phyloP scores from a whole-genome alignment of 2,329 filamentous ascomycete genomes.

The Fusarium algeriense region DNA sequence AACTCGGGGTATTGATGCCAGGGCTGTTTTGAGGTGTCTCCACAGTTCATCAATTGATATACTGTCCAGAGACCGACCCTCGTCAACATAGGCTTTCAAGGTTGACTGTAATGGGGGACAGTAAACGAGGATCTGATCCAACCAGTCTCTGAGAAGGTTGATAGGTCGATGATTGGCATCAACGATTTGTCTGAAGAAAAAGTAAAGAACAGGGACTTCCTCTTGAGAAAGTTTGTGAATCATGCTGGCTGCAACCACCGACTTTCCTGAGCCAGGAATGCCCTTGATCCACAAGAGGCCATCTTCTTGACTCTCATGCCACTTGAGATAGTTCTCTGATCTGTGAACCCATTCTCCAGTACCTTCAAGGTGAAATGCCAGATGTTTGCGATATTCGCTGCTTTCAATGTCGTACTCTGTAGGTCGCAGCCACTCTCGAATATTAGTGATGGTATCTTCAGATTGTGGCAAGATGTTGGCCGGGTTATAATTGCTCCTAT shows the following conservation, averaged over 20 bases:
- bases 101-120: constrained; percentile 48
- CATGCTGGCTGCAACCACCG: constrained; percentile 50
- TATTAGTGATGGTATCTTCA: constrained; percentile 40
- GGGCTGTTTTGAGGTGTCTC: constrained; percentile 46
- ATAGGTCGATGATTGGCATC: constrained; percentile 52
- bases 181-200: constrained; percentile 57
- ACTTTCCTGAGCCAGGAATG: constrained; percentile 56
- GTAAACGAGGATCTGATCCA: constrained; percentile 51
- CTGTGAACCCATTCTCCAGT: constrained; percentile 33
- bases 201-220: constrained; percentile 51
- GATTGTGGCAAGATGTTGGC: constrained; percentile 50
- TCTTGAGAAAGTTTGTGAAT: constrained; percentile 33
- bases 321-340: constrained; percentile 17
- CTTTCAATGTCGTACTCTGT: constrained; percentile 34
- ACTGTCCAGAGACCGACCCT: constrained; percentile 5
- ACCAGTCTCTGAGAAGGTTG: constrained; percentile 53
- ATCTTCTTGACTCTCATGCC: constrained; percentile 17
- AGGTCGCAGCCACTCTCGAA: constrained; percentile 34
- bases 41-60: constrained; percentile 47
- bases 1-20: constrained; percentile 38
- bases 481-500: constrained; percentile 51
- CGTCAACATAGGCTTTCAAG: constrained; percentile 36
- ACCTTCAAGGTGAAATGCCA: constrained; percentile 24
- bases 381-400: constrained; percentile 38
- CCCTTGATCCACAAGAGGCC: constrained; percentile 48